Conservation (phyloP, 176 grass and related monocot species). For the Saccharum spontaneum region DNA sequence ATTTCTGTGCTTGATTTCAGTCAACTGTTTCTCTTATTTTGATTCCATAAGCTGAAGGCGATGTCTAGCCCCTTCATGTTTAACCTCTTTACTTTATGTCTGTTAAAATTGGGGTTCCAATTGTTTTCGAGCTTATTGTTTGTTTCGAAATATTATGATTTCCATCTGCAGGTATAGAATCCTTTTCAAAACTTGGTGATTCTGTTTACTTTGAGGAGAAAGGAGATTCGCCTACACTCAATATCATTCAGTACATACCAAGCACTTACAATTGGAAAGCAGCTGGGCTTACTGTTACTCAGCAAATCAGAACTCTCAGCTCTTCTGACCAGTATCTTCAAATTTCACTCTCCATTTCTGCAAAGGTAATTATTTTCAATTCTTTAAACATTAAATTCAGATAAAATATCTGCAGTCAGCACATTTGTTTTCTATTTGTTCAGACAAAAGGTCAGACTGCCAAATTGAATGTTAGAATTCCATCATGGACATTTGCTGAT, state of each 20-base stretch:
- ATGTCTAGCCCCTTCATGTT: not conserved
- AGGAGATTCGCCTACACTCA: slow-evolving; percentile 55
- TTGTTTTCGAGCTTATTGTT: not conserved
- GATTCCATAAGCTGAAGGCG: not conserved
- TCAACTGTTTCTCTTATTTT: not conserved
- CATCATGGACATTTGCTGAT: slow-evolving; percentile 73
- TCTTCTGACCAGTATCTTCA: slow-evolving; percentile 56
- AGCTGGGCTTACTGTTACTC: slow-evolving; percentile 60
- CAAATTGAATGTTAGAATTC: slow-evolving; percentile 72
- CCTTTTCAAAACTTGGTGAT: slow-evolving; percentile 93
- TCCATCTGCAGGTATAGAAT: slow-evolving; percentile 71
- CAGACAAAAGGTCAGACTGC: slow-evolving; percentile 60
- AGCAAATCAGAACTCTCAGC: slow-evolving; percentile 53
- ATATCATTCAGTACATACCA: slow-evolving; percentile 84
- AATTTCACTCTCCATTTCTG: slow-evolving; percentile 62
- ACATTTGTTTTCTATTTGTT: slow-evolving; percentile 30
- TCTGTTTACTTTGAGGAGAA: slow-evolving; percentile 98
- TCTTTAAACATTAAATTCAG: not conserved
- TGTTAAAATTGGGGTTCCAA: not conserved
- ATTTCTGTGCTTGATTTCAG: not conserved
- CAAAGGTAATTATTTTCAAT: slow-evolving; percentile 39
- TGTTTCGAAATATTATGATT: slow-evolving; percentile 13
- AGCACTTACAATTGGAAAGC: slow-evolving; percentile 78
- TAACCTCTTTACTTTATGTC: not conserved
- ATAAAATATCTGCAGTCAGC: slow-evolving; percentile 14